These are phyloP conservation scores for Podaxis sp. DNA, from an alignment of 768 basidiomycete genomes.

Conservation along the genomic window DNA sequence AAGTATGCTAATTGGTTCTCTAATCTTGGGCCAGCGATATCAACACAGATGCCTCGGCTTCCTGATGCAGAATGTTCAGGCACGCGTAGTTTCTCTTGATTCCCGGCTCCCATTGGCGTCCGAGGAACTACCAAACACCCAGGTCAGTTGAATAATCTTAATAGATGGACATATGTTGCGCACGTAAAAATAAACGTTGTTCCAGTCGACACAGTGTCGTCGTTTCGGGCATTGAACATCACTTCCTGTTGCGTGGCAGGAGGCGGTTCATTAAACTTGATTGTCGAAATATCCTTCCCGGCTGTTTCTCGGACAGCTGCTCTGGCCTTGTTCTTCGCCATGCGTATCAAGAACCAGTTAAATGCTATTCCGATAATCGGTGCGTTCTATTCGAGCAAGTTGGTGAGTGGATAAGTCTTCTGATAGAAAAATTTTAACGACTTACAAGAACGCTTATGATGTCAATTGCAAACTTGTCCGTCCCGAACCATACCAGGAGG, in stretches of 20 bases:
- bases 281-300: not conserved
- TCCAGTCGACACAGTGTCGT: not conserved
- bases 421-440: not conserved
- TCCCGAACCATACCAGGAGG: not conserved
- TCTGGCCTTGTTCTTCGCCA: not conserved
- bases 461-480: not conserved
- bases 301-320: not conserved
- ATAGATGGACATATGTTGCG: not conserved
- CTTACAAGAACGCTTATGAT: not conserved
- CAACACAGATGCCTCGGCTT: too few species aligned
- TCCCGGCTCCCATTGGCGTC: not conserved
- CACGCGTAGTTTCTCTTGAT: not conserved
- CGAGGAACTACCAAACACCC: not conserved
- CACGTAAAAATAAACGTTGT: not conserved
- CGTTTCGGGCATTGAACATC: not conserved
- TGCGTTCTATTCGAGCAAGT: not conserved
- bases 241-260: not conserved
- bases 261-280: not conserved
- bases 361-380: slow-evolving; percentile 2
- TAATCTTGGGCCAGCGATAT: too few species aligned
- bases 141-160: not conserved
- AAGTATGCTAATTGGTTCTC: too few species aligned
- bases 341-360: slow-evolving; percentile 2
- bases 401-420: not conserved
- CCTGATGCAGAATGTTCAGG: too few species aligned